phyloP scores from a whole-genome alignment of 768 basidiomycete genomes.

The Phylloporus sp. region DNA sequence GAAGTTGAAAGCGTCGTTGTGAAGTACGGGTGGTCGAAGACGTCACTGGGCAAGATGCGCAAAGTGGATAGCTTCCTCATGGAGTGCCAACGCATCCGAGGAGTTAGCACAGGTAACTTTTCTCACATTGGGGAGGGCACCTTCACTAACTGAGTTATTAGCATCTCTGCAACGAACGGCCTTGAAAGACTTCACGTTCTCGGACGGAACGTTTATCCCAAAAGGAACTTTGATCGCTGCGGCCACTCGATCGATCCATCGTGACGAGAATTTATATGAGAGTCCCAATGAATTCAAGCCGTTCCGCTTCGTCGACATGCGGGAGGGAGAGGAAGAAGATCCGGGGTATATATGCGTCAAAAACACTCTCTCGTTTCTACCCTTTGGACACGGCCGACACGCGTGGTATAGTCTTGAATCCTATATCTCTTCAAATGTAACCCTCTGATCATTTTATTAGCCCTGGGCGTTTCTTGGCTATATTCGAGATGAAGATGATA shows the following conservation, averaged over 20 bases:
- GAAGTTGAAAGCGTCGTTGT: no score
- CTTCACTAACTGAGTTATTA: no score
- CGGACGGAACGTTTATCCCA: neutral
- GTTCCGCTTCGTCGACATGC: neutral
- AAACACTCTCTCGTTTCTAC: neutral
- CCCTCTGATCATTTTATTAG: neutral
- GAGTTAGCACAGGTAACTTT: neutral
- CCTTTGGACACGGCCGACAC: neutral
- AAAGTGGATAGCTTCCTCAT: slow-evolving; percentile 8
- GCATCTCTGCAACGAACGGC: no score
- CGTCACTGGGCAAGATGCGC: slow-evolving; percentile 6
- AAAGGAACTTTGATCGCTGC: neutral
- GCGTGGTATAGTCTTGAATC: neutral
- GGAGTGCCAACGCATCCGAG: slow-evolving; percentile 6
- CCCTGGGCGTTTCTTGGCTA: slow-evolving; percentile 16
- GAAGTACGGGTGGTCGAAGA: no score
- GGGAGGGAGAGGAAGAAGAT: neutral
- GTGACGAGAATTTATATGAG: neutral
- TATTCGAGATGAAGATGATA: slow-evolving; percentile 9
- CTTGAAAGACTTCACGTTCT: no score
- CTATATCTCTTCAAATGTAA: no score
- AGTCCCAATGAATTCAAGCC: neutral
- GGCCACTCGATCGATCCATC: neutral
- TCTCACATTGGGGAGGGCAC: no score
- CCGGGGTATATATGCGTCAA: neutral